Evolutionary conservation across 2,329 filamentous ascomycete genomes (phyloP).

Genomic region (Aaosphaeria pasadenensis): DNA sequence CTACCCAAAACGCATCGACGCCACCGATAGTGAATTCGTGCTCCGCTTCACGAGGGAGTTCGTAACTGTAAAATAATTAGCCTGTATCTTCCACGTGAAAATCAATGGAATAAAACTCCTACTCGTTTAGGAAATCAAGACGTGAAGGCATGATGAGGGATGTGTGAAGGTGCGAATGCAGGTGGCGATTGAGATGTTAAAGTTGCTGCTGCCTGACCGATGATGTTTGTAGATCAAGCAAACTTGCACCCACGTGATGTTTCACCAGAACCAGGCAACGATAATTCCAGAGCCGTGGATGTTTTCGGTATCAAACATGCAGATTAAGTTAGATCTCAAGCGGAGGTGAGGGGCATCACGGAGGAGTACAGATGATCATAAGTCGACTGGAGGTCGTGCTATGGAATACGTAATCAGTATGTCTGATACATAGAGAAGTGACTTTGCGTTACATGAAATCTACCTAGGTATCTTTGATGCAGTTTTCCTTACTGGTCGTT

Average conservation of each 20-base stretch:
- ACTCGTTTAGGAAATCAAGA: conserved; percentile 1
- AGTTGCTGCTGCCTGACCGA: conserved; percentile 2
- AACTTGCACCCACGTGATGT: not conserved
- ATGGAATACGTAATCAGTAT: no score
- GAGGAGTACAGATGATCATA: no score
- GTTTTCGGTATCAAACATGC: not conserved
- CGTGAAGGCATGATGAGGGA: not conserved
- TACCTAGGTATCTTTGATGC: no score
- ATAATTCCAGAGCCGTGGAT: not conserved
- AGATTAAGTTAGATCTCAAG: no score
- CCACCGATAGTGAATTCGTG: conserved; percentile 7
- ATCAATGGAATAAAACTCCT: not conserved
- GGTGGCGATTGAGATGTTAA: not conserved
- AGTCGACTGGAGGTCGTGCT: no score
- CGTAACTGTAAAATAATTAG: conserved; percentile 5
- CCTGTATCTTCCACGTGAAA: not conserved
- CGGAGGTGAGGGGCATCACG: no score
- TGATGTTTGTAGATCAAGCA: no score
- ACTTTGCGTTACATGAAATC: no score
- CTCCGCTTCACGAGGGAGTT: conserved; percentile 1
- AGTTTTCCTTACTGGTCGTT: no score
- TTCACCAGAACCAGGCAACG: not conserved
- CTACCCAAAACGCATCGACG: conserved; percentile 4
- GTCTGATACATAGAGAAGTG: no score
- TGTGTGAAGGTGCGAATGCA: not conserved